Percentiles rank a stretch among this genome's conserved stretches.
These are phyloP conservation scores for Linderina pennispora DNA, from an alignment of 192 early-diverging fungal genomes.

Conservation along the genomic window DNA sequence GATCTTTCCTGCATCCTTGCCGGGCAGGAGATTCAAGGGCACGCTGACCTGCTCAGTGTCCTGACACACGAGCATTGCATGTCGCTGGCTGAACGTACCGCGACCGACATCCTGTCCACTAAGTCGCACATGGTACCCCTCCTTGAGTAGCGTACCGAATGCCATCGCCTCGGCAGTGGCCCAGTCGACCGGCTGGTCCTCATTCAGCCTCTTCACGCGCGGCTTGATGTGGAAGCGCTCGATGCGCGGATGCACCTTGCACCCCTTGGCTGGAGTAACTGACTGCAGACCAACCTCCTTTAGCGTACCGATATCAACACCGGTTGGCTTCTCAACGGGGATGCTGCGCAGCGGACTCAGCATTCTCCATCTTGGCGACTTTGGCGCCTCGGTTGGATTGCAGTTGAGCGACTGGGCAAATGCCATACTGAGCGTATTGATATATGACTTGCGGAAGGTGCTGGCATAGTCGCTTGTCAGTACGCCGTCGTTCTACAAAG, in stretches of 20 bases:
- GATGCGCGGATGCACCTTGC: slow-evolving; percentile 78
- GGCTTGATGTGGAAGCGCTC: slow-evolving; percentile 87
- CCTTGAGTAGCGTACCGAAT: slow-evolving; percentile 76
- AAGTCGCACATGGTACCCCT: slow-evolving; percentile 85
- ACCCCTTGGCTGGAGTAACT: slow-evolving; percentile 52
- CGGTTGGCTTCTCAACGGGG: slow-evolving; percentile 42
- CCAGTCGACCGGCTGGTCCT: slow-evolving; percentile 82
- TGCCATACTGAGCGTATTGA: slow-evolving; percentile 21
- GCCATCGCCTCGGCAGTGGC: slow-evolving; percentile 92
- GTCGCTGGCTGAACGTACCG: slow-evolving; percentile 95
- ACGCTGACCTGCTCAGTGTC: slow-evolving; percentile 77
- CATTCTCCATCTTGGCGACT: slow-evolving; percentile 12
- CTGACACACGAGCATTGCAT: slow-evolving; percentile 93
- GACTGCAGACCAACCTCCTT: slow-evolving; percentile 69
- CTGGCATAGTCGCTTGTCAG: slow-evolving; percentile 19
- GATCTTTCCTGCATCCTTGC: slow-evolving; percentile 46
- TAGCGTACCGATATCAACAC: slow-evolving; percentile 56
- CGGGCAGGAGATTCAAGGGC: slow-evolving; percentile 70
- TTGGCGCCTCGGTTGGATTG: slow-evolving; percentile 13
- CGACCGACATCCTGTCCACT: slow-evolving; percentile 97
- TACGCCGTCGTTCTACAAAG: too few relatives aligned
- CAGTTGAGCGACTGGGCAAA: slow-evolving; percentile 21
- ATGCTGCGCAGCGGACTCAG: slow-evolving; percentile 3
- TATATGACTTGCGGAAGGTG: slow-evolving; percentile 13
- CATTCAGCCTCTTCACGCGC: slow-evolving; percentile 65